A percentile compares a stretch with the other conserved stretches of the same genome.
phyloP scores from a whole-genome alignment of 768 basidiomycete species.

The Boletus sp. region DNA sequence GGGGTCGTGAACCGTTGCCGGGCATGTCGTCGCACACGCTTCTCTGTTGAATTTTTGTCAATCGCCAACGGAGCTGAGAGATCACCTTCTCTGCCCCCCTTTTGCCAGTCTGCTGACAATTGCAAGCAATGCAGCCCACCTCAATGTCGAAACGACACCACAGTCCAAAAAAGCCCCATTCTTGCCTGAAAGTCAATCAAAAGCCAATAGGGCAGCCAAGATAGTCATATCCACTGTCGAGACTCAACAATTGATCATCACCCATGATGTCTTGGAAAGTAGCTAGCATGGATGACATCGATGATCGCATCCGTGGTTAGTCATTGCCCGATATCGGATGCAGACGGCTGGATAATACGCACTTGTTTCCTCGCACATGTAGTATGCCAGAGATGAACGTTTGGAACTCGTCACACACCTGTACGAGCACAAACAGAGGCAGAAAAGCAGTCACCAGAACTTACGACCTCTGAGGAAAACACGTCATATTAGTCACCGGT shows the following conservation, averaged over 20 bases:
- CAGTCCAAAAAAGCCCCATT: background rate
- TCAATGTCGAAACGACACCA: background rate
- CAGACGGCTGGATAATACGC: background rate
- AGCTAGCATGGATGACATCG: background rate
- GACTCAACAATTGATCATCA: background rate
- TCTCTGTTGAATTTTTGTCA: slow-evolving; percentile 34
- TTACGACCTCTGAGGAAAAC: too few relatives aligned
- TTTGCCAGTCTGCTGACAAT: too few relatives aligned
- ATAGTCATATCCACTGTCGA: background rate
- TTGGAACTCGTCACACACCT: too few relatives aligned
- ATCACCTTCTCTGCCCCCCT: slow-evolving; percentile 41
- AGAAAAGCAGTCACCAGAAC: too few relatives aligned
- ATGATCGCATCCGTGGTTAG: background rate
- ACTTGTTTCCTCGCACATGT: too few relatives aligned
- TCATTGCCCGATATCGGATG: background rate
- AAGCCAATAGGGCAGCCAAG: background rate
- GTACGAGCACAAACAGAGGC: too few relatives aligned
- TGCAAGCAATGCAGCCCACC: too few relatives aligned
- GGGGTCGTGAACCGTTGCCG: too few relatives aligned
- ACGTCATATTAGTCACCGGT: background rate
- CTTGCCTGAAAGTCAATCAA: background rate
- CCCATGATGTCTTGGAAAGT: background rate
- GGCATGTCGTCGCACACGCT: too few relatives aligned
- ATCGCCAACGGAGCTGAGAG: slow-evolving; percentile 46
- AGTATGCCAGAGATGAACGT: too few relatives aligned